Evolutionary conservation across 2,329 filamentous ascomycete species (phyloP).

Genomic region (Colletotrichum tropicicola): DNA sequence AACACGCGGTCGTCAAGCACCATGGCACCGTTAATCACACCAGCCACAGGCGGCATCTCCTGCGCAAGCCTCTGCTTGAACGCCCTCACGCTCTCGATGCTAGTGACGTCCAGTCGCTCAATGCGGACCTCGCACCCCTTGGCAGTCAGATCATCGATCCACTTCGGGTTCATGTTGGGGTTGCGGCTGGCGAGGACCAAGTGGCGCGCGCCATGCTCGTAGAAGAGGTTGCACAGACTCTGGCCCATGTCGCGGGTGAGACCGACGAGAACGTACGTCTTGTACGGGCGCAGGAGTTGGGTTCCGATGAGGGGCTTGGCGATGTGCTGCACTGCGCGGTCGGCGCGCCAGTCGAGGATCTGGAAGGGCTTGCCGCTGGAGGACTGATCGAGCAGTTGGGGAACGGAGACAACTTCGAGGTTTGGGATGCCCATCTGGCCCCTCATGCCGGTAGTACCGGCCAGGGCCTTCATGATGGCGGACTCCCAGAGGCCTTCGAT

Average conservation of each 20-base stretch:
- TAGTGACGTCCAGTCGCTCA: conserved; percentile 34
- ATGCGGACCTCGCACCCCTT: conserved; percentile 30
- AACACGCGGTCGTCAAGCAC: conserved; percentile 45
- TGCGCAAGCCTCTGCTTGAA: conserved; percentile 31
- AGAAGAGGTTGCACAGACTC: conserved; percentile 48
- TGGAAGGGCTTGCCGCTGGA: conserved; percentile 35
- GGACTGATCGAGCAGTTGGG: conserved; percentile 34
- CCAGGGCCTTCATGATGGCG: conserved; percentile 33
- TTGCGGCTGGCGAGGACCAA: conserved; percentile 47
- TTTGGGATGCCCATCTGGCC: background rate
- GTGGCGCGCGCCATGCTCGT: conserved; percentile 41
- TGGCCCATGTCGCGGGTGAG: conserved; percentile 43
- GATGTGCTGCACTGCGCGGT: conserved; percentile 37
- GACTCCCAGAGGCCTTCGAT: conserved; percentile 33
- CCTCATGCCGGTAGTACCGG: conserved; percentile 2
- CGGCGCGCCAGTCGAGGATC: conserved; percentile 49
- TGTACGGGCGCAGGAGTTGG: conserved; percentile 38
- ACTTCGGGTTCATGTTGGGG: conserved; percentile 37
- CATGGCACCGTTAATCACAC: conserved; percentile 50
- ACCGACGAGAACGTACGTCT: conserved; percentile 44
- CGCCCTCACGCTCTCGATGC: conserved; percentile 25
- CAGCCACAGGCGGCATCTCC: conserved; percentile 45
- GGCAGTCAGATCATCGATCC: conserved; percentile 26
- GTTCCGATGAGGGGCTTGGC: conserved; percentile 36
- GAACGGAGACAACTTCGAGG: conserved; percentile 33